Conservation (phyloP, 75 land plant genomes). For the Sequoiadendron giganteum region DNA sequence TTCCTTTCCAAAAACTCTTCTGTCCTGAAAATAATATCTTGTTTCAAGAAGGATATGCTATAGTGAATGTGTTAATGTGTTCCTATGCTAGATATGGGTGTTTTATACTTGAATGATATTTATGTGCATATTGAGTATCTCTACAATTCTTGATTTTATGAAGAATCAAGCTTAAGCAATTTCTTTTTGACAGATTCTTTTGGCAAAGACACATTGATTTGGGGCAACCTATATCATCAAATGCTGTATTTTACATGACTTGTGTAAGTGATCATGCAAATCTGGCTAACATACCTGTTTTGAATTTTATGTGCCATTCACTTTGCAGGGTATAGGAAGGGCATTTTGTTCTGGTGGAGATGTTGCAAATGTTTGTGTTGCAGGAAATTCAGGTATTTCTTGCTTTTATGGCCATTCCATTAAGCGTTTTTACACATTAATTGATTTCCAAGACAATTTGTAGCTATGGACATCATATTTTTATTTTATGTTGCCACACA, state of each 20-base stretch:
- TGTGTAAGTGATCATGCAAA: not conserved
- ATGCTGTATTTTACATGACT: not conserved
- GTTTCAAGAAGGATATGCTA: not conserved
- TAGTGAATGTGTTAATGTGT: not conserved
- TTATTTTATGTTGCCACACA: not conserved
- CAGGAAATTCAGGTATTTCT: constrained; percentile 41
- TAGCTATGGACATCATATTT: constrained; percentile 1
- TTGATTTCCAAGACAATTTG: not conserved
- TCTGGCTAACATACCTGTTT: not conserved
- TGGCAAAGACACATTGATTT: not conserved
- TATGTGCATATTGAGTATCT: not conserved
- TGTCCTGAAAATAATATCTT: not conserved
- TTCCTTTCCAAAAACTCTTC: not conserved
- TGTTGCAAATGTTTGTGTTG: constrained; percentile 57
- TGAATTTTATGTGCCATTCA: not conserved
- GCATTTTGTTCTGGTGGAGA: constrained; percentile 97
- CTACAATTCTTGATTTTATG: not conserved
- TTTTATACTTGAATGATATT: not conserved
- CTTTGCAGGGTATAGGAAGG: constrained; percentile 68
- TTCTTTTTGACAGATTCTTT: not conserved
- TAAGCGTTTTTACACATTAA: not conserved
- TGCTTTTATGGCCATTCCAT: not conserved
- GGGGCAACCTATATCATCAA: not conserved
- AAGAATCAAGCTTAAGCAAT: not conserved
- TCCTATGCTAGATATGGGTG: not conserved